Evolutionary conservation across 1,284 basidiomycete species (phyloP).

Genomic region (Chiua sp.): DNA sequence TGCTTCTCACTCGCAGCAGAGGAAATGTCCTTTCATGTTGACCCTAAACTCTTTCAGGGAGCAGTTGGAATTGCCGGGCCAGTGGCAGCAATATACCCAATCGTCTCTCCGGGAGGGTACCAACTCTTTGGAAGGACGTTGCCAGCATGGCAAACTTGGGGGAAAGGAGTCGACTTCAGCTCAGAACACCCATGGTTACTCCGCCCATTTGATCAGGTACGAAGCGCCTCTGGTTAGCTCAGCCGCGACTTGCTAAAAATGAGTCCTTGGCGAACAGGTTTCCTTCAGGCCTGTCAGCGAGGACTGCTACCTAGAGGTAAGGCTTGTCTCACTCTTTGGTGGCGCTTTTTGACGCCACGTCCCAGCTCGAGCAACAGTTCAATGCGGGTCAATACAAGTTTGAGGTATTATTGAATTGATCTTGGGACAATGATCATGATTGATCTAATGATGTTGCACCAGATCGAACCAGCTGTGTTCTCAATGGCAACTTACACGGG

Average conservation of each 20-base stretch:
- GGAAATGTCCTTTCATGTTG: background rate
- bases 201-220: slow-evolving; percentile 67
- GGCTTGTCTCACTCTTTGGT: background rate
- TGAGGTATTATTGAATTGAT: slow-evolving; percentile 40
- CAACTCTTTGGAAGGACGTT: slow-evolving; percentile 65
- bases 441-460: background rate
- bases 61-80: slow-evolving; percentile 68
- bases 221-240: background rate
- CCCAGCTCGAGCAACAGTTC: slow-evolving; percentile 59
- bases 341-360: background rate
- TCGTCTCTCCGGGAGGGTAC: slow-evolving; percentile 70
- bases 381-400: slow-evolving; percentile 66
- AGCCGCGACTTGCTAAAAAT: background rate
- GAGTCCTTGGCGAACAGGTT: slow-evolving; percentile 38
- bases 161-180: slow-evolving; percentile 53
- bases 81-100: slow-evolving; percentile 68
- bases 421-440: background rate
- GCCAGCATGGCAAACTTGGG: slow-evolving; percentile 68
- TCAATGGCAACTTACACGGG: slow-evolving; percentile 57
- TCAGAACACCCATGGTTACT: slow-evolving; percentile 63
- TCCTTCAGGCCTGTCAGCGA: slow-evolving; percentile 53
- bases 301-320: slow-evolving; percentile 49
- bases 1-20: background rate
- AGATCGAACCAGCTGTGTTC: slow-evolving; percentile 57
- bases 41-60: slow-evolving; percentile 44